phyloP scores from a whole-genome alignment of 2,329 filamentous ascomycete species.

The Epichloe sylvatica region DNA sequence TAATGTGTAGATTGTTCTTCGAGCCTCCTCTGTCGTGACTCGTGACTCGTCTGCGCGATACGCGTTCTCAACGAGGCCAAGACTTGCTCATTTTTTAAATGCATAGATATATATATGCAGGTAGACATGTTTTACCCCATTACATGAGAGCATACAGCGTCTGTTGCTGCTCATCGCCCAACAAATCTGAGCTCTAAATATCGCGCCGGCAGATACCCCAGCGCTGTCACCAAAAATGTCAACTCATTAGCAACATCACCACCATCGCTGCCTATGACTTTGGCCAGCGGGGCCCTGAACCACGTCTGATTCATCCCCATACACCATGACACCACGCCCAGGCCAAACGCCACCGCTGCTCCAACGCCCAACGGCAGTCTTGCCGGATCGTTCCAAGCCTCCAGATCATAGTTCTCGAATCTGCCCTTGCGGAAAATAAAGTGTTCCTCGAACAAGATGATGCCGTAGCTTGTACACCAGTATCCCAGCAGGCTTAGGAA shows the following conservation, averaged over 20 bases:
- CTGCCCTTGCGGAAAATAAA: constrained; percentile 27
- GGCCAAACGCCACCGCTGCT: constrained; percentile 26
- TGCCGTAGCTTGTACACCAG: constrained; percentile 29
- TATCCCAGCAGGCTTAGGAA: constrained; percentile 32
- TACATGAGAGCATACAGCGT: background rate
- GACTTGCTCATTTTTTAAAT: no score
- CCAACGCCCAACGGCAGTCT: constrained; percentile 28
- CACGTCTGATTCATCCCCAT: constrained; percentile 43
- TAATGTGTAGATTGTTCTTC: no score
- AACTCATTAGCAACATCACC: constrained; percentile 37
- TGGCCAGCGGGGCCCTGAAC: constrained; percentile 41
- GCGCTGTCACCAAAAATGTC: constrained; percentile 28
- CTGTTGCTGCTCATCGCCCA: constrained; percentile 5
- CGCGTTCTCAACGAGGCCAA: no score
- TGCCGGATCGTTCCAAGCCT: constrained; percentile 30
- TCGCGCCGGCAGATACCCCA: constrained; percentile 27
- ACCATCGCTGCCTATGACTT: constrained; percentile 41
- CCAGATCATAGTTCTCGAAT: constrained; percentile 26
- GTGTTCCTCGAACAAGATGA: constrained; percentile 28
- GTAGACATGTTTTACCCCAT: no score
- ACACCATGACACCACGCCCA: constrained; percentile 32
- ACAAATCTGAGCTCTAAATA: constrained; percentile 24
- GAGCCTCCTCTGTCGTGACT: no score
- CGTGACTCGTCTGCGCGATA: no score
- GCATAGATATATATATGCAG: no score